Evolutionary conservation across 2,329 filamentous ascomycete species (phyloP).

Genomic region (Epichloe elymi): DNA sequence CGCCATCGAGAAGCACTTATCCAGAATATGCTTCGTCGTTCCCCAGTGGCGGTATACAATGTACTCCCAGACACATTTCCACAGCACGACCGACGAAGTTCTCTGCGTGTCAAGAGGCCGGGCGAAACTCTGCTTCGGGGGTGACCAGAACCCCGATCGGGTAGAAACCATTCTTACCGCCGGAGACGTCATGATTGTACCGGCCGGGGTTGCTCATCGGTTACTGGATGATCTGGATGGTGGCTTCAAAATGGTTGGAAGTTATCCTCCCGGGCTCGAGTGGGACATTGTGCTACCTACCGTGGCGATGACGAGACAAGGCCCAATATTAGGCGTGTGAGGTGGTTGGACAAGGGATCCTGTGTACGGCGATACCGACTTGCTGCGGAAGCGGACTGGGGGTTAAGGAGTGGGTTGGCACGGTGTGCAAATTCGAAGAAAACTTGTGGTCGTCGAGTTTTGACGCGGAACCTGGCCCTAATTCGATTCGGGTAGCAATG

Average conservation of each 20-base stretch:
- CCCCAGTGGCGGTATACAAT: neutral
- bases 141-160: conserved; percentile 21
- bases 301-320: neutral
- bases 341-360: conserved; percentile 11
- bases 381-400: neutral
- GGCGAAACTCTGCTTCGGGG: conserved; percentile 55
- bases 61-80: conserved; percentile 49
- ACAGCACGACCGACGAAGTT: conserved; percentile 54
- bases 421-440: neutral
- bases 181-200: conserved; percentile 53
- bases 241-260: conserved; percentile 53
- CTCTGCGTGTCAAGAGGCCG: conserved; percentile 44
- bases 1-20: neutral
- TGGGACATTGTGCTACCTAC: conserved; percentile 50
- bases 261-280: conserved; percentile 42
- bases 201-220: conserved; percentile 50
- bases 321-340: conserved; percentile 2
- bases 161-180: conserved; percentile 40
- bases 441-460: neutral
- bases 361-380: conserved; percentile 8
- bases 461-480: neutral
- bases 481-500: too few relatives aligned
- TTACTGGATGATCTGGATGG: conserved; percentile 41
- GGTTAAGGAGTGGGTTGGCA: neutral
- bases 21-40: neutral